Evolutionary conservation across 148 eudicot genomes (phyloP).

Genomic region (Silene uniflora): DNA sequence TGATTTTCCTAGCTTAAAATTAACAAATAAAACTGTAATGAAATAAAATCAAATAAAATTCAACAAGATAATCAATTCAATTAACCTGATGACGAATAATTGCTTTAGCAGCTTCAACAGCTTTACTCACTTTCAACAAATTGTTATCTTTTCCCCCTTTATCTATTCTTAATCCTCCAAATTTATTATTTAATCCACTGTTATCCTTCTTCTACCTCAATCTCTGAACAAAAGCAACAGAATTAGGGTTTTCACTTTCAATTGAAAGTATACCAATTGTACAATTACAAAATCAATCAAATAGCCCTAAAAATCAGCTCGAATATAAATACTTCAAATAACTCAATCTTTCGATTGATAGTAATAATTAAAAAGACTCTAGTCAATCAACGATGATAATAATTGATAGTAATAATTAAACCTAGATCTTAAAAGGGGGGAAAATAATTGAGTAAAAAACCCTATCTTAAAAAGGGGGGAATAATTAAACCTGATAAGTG

Average conservation of each 20-base stretch:
- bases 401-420: too few relatives aligned
- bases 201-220: slow-evolving; percentile 30
- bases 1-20: background rate
- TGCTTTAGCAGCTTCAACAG: slow-evolving; percentile 38
- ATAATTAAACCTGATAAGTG: too few relatives aligned
- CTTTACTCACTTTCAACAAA: slow-evolving; percentile 37
- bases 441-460: too few relatives aligned
- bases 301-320: background rate
- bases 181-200: slow-evolving; percentile 30
- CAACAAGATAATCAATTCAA: background rate
- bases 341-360: background rate
- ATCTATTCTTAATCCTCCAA: slow-evolving; percentile 27
- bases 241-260: background rate
- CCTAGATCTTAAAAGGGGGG: too few relatives aligned
- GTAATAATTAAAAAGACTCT: too few relatives aligned
- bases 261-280: background rate
- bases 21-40: background rate
- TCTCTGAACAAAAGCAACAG: background rate
- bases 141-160: slow-evolving; percentile 32
- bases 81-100: slow-evolving; percentile 36
- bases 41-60: background rate
- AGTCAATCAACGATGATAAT: too few relatives aligned
- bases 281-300: too few relatives aligned
- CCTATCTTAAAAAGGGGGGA: too few relatives aligned
- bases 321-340: background rate